A percentile compares a stretch with the other conserved stretches of the same genome.
Evolutionary conservation across 148 eudicot genomes (phyloP).

Genomic region (Hydrangea macrophylla): DNA sequence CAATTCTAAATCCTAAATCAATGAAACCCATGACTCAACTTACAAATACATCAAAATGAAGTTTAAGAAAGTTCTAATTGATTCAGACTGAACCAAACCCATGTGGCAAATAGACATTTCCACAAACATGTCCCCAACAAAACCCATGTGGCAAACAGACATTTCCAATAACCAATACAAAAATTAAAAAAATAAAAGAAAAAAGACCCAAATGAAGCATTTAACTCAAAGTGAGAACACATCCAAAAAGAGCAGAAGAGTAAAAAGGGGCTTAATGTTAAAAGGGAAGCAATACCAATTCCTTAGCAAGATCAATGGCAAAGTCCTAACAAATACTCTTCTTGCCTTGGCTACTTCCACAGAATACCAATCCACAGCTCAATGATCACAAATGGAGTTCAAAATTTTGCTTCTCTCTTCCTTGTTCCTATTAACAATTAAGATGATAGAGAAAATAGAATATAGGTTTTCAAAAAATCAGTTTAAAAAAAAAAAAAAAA

Average conservation of each 20-base stretch:
- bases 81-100: conserved; percentile 2
- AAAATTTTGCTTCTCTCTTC: too few species aligned
- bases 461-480: too few species aligned
- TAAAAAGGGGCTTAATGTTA: background rate
- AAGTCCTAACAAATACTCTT: conserved; percentile 91
- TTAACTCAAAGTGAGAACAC: background rate
- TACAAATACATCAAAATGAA: background rate
- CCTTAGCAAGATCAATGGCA: conserved; percentile 88
- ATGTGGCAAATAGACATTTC: background rate
- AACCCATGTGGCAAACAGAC: conserved; percentile 13
- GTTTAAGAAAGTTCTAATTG: too few species aligned
- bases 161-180: background rate
- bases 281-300: conserved; percentile 56
- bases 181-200: too few species aligned
- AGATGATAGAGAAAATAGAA: too few species aligned
- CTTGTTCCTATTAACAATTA: too few species aligned
- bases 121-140: background rate
- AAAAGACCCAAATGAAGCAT: background rate
- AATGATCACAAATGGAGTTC: too few species aligned
- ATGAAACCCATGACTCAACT: conserved; percentile 13
- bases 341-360: conserved; percentile 98
- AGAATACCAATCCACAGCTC: too few species aligned
- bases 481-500: too few species aligned
- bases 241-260: background rate
- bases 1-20: too few species aligned